A percentile compares a stretch with the other conserved stretches of the same genome.
phyloP scores from a whole-genome alignment of 2,329 filamentous ascomycete species.

The Endothia cerciana region DNA sequence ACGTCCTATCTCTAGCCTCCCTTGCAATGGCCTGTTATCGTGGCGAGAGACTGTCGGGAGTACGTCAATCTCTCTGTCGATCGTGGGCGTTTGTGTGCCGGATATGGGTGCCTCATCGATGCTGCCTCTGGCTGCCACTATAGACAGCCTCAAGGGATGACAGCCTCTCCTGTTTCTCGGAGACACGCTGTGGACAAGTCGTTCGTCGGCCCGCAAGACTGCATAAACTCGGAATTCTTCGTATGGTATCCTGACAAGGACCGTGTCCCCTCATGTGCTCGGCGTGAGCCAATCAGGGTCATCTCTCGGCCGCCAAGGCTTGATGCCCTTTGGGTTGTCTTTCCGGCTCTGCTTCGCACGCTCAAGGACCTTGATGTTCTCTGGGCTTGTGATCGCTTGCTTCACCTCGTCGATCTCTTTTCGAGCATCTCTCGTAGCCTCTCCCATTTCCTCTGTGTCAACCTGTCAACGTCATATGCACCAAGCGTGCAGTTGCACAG shows the following conservation, averaged over 20 bases:
- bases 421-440: conserved; percentile 46
- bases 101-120: background rate
- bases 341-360: conserved; percentile 57
- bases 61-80: background rate
- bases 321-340: conserved; percentile 60
- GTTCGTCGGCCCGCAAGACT: background rate
- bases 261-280: conserved; percentile 21
- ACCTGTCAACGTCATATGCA: background rate
- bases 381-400: conserved; percentile 50
- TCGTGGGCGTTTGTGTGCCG: background rate
- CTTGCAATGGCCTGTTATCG: background rate
- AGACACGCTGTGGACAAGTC: background rate
- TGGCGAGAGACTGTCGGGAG: background rate
- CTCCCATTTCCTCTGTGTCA: conserved; percentile 1
- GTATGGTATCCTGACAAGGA: conserved; percentile 31
- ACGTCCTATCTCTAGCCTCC: background rate
- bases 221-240: background rate
- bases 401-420: conserved; percentile 57
- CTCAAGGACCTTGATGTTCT: conserved; percentile 54
- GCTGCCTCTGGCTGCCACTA: background rate
- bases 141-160: background rate
- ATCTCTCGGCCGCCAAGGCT: conserved; percentile 61
- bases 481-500: background rate
- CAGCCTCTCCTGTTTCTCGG: background rate
- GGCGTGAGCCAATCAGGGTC: conserved; percentile 60